phyloP scores from a whole-genome alignment of 768 basidiomycete species.

The Termitomyces sp. region DNA sequence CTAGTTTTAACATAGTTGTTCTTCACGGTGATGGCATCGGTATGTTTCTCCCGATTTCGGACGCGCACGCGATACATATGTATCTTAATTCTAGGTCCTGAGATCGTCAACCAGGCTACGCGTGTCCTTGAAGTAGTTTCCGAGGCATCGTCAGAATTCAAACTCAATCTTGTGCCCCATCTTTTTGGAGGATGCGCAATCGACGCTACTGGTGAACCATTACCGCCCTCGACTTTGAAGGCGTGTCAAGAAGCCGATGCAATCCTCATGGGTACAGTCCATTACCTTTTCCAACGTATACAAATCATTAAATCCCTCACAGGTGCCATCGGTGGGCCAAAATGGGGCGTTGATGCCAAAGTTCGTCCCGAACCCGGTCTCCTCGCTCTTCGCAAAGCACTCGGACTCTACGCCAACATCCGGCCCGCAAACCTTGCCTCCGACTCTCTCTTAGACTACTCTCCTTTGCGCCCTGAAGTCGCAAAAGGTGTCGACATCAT shows the following conservation, averaged over 20 bases:
- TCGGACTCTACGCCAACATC: constrained; percentile 97
- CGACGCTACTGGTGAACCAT: constrained; percentile 77
- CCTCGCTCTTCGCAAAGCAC: constrained; percentile 80
- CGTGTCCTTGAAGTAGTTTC: constrained; percentile 75
- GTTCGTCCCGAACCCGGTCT: constrained; percentile 93
- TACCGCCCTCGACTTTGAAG: constrained; percentile 78
- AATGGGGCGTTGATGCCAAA: constrained; percentile 89
- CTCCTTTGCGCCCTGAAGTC: constrained; percentile 83
- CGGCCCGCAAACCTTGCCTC: constrained; percentile 95
- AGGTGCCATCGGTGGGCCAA: constrained; percentile 99
- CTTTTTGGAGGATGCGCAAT: constrained; percentile 93
- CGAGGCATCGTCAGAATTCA: constrained; percentile 51
- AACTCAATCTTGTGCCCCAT: constrained; percentile 69
- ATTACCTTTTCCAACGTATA: neutral
- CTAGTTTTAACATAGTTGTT: constrained; percentile 81
- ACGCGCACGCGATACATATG: constrained; percentile 7
- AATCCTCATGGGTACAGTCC: constrained; percentile 78
- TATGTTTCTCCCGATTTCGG: constrained; percentile 21
- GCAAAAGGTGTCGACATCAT: constrained; percentile 87
- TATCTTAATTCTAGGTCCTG: constrained; percentile 55
- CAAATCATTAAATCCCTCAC: neutral
- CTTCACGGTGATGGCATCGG: constrained; percentile 98
- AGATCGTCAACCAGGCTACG: constrained; percentile 81
- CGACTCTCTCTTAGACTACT: constrained; percentile 79
- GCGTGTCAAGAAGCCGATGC: constrained; percentile 94